These are phyloP conservation scores for Elymus sibiricus DNA, from an alignment of 176 grass and related monocot species.

Conservation along the genomic window DNA sequence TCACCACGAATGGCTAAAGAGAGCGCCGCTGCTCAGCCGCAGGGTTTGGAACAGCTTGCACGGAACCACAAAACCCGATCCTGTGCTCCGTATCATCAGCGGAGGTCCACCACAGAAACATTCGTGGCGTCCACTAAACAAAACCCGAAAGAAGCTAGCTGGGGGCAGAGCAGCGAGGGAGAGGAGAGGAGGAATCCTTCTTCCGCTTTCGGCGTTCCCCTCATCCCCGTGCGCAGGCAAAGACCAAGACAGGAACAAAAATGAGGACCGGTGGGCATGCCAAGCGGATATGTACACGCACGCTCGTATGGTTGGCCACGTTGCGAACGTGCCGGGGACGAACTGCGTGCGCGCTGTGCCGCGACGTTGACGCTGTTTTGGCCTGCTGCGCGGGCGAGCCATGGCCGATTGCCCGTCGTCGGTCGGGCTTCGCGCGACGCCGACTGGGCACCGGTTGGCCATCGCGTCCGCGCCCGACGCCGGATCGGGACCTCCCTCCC, in stretches of 20 bases:
- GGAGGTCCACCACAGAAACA: background rate
- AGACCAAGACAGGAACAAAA: background rate
- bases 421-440: constrained; percentile 19
- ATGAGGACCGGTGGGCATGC: background rate
- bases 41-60: constrained; percentile 7
- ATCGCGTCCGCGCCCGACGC: background rate
- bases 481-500: constrained; percentile 22
- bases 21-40: no score
- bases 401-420: constrained; percentile 19
- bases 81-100: background rate
- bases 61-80: background rate
- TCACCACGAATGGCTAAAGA: no score
- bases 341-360: background rate
- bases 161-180: background rate
- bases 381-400: background rate
- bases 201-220: background rate
- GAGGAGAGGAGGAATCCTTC: background rate
- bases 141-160: background rate
- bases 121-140: constrained; percentile 14
- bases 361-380: background rate
- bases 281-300: background rate
- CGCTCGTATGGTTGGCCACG: background rate
- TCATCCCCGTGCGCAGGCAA: background rate
- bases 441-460: constrained; percentile 27
- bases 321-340: constrained; percentile 19